Evolutionary conservation across 2,329 filamentous ascomycete genomes (phyloP), one percentile per base, ranked within the genome.

Genomic region (Alternaria gansuensis): DNA sequence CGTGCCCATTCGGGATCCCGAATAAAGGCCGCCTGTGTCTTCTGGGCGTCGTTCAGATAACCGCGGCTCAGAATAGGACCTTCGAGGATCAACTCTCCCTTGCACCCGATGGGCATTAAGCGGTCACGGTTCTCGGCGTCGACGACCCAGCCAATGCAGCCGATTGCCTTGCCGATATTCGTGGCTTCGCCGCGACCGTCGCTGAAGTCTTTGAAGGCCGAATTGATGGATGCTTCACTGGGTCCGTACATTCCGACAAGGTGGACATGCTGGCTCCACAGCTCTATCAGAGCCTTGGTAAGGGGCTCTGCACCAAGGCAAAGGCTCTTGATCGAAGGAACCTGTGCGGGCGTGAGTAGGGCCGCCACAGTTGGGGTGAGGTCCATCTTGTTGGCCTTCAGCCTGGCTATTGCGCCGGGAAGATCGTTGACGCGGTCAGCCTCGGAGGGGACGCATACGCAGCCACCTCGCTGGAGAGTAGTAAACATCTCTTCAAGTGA

Each of bases 361-460:
- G 79, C 77, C 0, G 85, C 84, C n/a, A 90, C 80, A 0, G 85
- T 81, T 2, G 87, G 84, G 0, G 88, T 89, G 63, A 87, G 80
- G 64, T 84, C 82, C 3, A 69, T 68, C n/a, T 69, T 72, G 33
- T 74, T 73, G 7, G 63, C 71, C 40, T 67, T 59, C 0, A 76
- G 54, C 24, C 68, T 71, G 33, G 56, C 63, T 33, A 76, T 72
- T 9, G 80, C 81, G 10, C 79, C 80, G 53, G 80, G 80, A 21
- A 84, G 68, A 59, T 84, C 78, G 61, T 86, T 84, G 64, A 85
- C 78, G 2, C 84, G 79, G 48, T 83, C 81, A 43, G 82, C 79
- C 26, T 86, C 84, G 0, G 84, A 85, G 0, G 84, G 83, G 5
- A 86, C 82, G 65, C 83, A 85, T 11, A 85, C 78, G 50, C 80